A percentile compares a stretch with the other conserved stretches of the same genome.
Conservation (phyloP, 176 grass and related monocot genomes). For the Miscanthus lutarioriparius region DNA sequence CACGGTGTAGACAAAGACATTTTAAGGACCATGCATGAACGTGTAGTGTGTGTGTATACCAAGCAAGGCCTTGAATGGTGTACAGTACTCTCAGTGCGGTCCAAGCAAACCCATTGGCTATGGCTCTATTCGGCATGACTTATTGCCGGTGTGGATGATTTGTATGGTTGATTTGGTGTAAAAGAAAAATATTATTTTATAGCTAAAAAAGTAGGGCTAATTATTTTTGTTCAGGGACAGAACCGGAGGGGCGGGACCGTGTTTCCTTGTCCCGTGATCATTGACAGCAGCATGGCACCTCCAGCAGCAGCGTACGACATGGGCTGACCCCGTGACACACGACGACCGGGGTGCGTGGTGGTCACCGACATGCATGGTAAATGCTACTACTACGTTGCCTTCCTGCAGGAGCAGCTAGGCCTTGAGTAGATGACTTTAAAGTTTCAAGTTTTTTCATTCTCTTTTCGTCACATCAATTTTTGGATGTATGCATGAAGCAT, state of each 20-base stretch:
- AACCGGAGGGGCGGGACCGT: background rate
- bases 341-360: background rate
- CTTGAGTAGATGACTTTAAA: too few species aligned
- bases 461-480: too few species aligned
- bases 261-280: conserved; percentile 17
- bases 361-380: too few species aligned
- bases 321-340: background rate
- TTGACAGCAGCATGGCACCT: background rate
- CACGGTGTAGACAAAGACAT: background rate
- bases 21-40: background rate
- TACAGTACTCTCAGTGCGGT: background rate
- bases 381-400: too few species aligned
- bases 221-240: background rate
- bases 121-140: too few species aligned
- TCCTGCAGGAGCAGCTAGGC: too few species aligned
- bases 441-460: too few species aligned
- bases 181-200: too few species aligned
- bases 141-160: too few species aligned
- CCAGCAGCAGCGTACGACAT: background rate
- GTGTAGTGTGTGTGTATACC: background rate
- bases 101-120: background rate
- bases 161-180: too few species aligned
- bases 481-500: too few species aligned
- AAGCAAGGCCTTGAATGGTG: background rate
- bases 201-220: too few species aligned